Evolutionary conservation across 2,329 filamentous ascomycete genomes (phyloP).

Genomic region (Xylariales sp.): DNA sequence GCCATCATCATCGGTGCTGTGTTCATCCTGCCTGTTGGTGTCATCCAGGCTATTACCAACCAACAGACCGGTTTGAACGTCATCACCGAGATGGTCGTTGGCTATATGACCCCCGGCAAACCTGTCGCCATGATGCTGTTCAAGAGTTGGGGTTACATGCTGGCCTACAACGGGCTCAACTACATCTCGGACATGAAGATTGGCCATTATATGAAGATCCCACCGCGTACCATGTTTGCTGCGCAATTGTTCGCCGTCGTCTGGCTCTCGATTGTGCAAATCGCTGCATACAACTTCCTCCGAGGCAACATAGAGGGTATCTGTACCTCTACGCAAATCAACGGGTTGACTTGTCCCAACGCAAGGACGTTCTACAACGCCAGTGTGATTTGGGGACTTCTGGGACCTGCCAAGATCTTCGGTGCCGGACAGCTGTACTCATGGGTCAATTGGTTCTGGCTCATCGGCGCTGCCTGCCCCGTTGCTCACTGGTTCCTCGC

Average conservation of each 20-base stretch:
- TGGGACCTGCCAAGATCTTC: slow-evolving; percentile 52
- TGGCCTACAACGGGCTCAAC: slow-evolving; percentile 40
- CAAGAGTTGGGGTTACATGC: slow-evolving; percentile 57
- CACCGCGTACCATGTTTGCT: slow-evolving; percentile 44
- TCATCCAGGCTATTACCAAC: slow-evolving; percentile 45
- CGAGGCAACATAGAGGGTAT: slow-evolving; percentile 46
- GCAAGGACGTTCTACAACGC: slow-evolving; percentile 57
- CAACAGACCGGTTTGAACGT: slow-evolving; percentile 48
- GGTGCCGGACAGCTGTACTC: slow-evolving; percentile 42
- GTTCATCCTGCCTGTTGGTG: slow-evolving; percentile 38
- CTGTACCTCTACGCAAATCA: slow-evolving; percentile 42
- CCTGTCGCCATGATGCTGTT: slow-evolving; percentile 75
- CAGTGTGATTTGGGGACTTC: slow-evolving; percentile 57
- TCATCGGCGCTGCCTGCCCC: slow-evolving; percentile 46
- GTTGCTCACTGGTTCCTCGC: slow-evolving; percentile 44
- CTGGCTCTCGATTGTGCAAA: slow-evolving; percentile 34
- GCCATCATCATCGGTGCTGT: slow-evolving; percentile 34
- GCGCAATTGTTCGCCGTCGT: slow-evolving; percentile 38
- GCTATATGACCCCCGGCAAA: slow-evolving; percentile 67
- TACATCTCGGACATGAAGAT: slow-evolving; percentile 48
- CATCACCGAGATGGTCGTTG: slow-evolving; percentile 67
- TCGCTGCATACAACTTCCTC: slow-evolving; percentile 34
- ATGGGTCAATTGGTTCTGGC: slow-evolving; percentile 50
- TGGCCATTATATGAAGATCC: slow-evolving; percentile 50
- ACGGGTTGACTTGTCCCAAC: slow-evolving; percentile 52